Conservation (phyloP, 164 flowering plant species). For the Chimonanthus salicifolius region DNA sequence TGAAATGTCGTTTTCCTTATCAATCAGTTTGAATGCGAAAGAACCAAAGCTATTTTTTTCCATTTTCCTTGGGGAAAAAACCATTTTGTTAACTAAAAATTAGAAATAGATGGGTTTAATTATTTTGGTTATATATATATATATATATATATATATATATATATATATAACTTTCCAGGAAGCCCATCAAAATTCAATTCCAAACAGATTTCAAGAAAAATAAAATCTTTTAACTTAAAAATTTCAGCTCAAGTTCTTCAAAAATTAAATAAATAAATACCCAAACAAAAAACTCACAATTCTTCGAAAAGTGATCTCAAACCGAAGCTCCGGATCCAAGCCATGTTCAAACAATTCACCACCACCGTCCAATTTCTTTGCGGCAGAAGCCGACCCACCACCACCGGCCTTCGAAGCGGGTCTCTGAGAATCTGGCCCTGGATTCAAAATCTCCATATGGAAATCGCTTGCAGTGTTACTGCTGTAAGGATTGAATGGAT, state of each 20-base stretch:
- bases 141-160: too few species aligned
- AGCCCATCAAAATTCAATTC: background rate
- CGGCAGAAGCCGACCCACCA: slow-evolving; percentile 1
- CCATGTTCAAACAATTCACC: slow-evolving; percentile 30
- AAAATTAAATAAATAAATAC: background rate
- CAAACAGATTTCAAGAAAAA: background rate
- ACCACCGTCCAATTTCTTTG: slow-evolving; percentile 33
- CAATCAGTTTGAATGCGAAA: too few species aligned
- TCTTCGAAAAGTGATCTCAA: slow-evolving; percentile 50
- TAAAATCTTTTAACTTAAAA: background rate
- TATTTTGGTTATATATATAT: background rate
- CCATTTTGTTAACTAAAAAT: too few species aligned
- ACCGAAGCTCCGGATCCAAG: slow-evolving; percentile 68
- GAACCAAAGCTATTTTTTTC: too few species aligned
- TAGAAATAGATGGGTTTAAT: too few species aligned
- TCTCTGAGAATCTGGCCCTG: slow-evolving; percentile 20
- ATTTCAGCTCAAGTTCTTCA: background rate
- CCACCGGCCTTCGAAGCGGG: background rate
- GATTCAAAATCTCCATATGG: slow-evolving; percentile 63
- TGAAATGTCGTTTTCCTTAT: too few species aligned
- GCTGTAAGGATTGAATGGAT: slow-evolving; percentile 27
- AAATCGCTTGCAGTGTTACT: slow-evolving; percentile 33
- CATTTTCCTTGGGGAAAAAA: too few species aligned
- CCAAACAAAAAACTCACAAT: slow-evolving; percentile 47
- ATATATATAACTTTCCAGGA: too few species aligned